Conservation (phyloP, 495 filamentous ascomycete genomes). For the Aspergillus kassunensis region DNA sequence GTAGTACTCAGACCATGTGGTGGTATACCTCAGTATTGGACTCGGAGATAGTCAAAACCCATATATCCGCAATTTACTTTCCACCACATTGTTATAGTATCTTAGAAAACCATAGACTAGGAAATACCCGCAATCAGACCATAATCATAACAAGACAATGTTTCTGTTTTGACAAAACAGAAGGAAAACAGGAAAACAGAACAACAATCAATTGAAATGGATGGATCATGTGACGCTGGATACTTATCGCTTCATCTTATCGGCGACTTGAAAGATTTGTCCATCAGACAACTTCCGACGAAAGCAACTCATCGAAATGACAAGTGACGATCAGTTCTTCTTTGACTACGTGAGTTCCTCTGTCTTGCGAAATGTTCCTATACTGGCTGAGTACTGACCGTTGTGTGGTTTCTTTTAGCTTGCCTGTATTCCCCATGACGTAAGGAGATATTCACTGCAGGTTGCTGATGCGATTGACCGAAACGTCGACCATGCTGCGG, state of each 20-base stretch:
- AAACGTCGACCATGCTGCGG: slow-evolving; percentile 67
- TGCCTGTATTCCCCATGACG: slow-evolving; percentile 65
- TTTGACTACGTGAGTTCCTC: slow-evolving; percentile 42
- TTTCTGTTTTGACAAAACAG: too few species aligned
- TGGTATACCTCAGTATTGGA: too few species aligned
- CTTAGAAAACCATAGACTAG: too few species aligned
- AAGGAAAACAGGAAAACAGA: too few species aligned
- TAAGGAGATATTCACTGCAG: slow-evolving; percentile 58
- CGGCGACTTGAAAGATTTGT: background rate
- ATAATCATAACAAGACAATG: too few species aligned
- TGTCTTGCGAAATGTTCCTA: background rate
- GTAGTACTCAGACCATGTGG: too few species aligned
- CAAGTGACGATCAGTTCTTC: slow-evolving; percentile 50
- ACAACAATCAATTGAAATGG: background rate
- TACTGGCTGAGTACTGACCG: background rate
- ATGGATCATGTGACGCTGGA: slow-evolving; percentile 1
- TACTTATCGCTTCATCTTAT: slow-evolving; percentile 11
- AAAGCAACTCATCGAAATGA: slow-evolving; percentile 33
- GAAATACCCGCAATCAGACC: too few species aligned
- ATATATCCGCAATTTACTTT: too few species aligned
- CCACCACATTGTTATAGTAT: too few species aligned
- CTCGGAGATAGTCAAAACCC: too few species aligned
- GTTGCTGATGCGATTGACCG: slow-evolving; percentile 75
- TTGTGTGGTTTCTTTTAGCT: slow-evolving; percentile 46
- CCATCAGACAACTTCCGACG: background rate